Evolutionary conservation across 208 protist species (phyloP).

Genomic region (Leishmania mexicana): DNA sequence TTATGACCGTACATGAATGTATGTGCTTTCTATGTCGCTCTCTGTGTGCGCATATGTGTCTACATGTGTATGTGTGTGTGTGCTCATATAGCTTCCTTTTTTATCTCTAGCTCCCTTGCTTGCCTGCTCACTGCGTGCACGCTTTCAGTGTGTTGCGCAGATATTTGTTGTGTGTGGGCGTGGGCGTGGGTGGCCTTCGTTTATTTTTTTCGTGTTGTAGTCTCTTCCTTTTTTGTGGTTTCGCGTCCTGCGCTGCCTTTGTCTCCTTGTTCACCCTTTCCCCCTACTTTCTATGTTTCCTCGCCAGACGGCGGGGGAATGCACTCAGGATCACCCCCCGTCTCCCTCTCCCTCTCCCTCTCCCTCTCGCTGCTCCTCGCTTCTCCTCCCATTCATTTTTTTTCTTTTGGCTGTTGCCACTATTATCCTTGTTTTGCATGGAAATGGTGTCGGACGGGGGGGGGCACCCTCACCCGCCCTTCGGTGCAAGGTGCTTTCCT

Average conservation of each 20-base stretch:
- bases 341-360: background rate
- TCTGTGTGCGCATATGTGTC: background rate
- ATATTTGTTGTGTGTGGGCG: background rate
- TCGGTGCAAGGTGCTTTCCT: background rate
- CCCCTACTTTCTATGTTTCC: background rate
- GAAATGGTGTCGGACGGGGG: too few relatives aligned
- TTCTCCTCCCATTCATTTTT: background rate
- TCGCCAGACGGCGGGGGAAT: background rate
- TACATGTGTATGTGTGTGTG: slow-evolving; percentile 6
- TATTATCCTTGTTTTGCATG: background rate
- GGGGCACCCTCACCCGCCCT: background rate
- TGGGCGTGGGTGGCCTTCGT: background rate
- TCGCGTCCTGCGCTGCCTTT: background rate
- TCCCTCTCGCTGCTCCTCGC: too few relatives aligned
- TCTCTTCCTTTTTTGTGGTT: background rate
- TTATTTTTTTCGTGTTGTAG: background rate
- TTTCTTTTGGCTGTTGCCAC: background rate
- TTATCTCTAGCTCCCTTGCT: background rate
- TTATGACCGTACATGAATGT: background rate
- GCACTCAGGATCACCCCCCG: background rate
- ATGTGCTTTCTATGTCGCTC: background rate
- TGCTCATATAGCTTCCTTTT: background rate
- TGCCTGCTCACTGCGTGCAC: too few relatives aligned
- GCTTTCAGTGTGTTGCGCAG: too few relatives aligned
- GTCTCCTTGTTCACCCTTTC: background rate